Evolutionary conservation across 805 yeast species (phyloP), one percentile per base, ranked within the genome.

Genomic region (Candida ulmi): DNA sequence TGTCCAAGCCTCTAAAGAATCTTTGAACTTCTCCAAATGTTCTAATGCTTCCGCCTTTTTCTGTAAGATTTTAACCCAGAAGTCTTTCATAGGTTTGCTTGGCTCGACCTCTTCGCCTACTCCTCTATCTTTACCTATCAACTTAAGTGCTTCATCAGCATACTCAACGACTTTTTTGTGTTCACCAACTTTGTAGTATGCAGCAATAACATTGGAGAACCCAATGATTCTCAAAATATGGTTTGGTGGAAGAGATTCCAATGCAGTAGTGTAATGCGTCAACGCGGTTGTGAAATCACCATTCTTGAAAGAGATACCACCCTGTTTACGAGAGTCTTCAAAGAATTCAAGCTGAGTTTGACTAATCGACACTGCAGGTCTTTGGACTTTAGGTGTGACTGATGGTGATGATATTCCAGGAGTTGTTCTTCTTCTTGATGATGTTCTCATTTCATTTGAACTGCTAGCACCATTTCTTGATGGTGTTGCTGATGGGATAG

Each of bases 1-100:
- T 42, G 71, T 73, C 68, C 88, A 91, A 6, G 74, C 56, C 0
- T 60, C 66, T 19, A 85, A 65, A 0, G 97, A 82, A 7, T 72
- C 80, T 40, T 69, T 56, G 60, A 72, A 86, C 48, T 72, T 74
- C 52, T 93, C 99, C 38, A 79, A 53, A 58, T 78, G 78, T 61
- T 93, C 99, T 30, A 80, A 68, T 2, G 91, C 81, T 54, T 93
- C 97, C 0, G 96, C 97, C 46, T 77, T 76, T 44, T 83, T 77
- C 3, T 74, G 62, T 36, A 78, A 58, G 15, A 91, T 67, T 58
- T 88, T 90, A 18, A 74, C 60, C 83, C 88, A 87, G 60, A 93
- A 78, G 15, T 77, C 79, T 54, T 74, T 78, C 44, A 83, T 69
- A 1, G 69, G 52, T 51, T 81, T 80, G 6, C 73, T 79, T 8